Evolutionary conservation across 2,329 filamentous ascomycete genomes (phyloP).

Genomic region (Aureobasidium lini): DNA sequence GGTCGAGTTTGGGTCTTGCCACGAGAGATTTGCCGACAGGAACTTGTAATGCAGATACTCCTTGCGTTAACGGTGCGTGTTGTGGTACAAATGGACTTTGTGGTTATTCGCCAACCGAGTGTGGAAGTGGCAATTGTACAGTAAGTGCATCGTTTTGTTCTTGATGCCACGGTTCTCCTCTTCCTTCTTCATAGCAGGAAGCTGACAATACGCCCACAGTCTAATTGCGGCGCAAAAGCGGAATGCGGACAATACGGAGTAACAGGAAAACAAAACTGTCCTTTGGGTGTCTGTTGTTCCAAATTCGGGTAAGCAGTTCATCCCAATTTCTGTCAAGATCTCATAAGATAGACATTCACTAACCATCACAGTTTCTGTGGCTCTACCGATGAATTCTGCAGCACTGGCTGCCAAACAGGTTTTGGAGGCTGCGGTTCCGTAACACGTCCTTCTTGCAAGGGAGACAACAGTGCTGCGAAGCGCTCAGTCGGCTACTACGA

Average conservation of each 20-base stretch:
- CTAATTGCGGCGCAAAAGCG: slow-evolving; percentile 16
- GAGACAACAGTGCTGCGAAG: neutral
- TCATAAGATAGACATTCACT: neutral
- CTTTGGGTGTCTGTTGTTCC: slow-evolving; percentile 18
- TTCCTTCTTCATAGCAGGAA: too few relatives aligned
- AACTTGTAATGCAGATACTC: slow-evolving; percentile 1
- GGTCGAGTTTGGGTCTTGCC: neutral
- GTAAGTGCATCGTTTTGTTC: too few relatives aligned
- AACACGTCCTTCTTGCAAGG: neutral
- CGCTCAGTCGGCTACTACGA: slow-evolving; percentile 19
- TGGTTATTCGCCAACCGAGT: slow-evolving; percentile 13
- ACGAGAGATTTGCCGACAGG: neutral
- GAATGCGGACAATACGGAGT: slow-evolving; percentile 15
- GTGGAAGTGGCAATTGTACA: slow-evolving; percentile 11
- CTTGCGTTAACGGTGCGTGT: slow-evolving; percentile 6
- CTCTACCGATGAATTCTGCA: slow-evolving; percentile 16
- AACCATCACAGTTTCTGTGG: neutral
- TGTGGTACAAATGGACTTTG: slow-evolving; percentile 2
- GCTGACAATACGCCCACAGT: neutral
- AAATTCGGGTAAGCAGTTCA: slow-evolving; percentile 13
- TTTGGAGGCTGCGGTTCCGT: neutral
- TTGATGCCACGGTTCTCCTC: too few relatives aligned
- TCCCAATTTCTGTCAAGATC: neutral
- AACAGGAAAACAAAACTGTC: slow-evolving; percentile 12
- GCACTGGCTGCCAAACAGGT: slow-evolving; percentile 12